Base-by-base conservation (phyloP, 2,329 filamentous ascomycete species). In the Botryosphaeria agaves region DNA sequence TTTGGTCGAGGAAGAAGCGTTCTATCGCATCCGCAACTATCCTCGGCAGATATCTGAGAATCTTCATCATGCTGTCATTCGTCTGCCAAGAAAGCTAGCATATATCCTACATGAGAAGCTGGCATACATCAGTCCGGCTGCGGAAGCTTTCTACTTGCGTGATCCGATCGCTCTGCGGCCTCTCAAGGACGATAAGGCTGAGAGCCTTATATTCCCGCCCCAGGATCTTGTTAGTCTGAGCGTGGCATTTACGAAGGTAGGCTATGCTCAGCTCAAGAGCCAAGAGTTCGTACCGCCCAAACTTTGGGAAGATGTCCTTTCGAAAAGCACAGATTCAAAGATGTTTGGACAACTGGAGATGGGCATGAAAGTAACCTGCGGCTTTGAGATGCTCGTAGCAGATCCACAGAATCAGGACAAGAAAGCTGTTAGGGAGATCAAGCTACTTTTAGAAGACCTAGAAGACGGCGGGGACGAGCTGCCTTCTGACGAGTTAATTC, bases 111-210 rank as follows among this genome's bases (percentile, higher is more conserved):
- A 87, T 42, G 57, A 69, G 26, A 71, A 75, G 14, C 81, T 85
- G 1, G 68, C 74, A 11, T 74, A 79, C 35, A 73, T 95, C 34
- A 76, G 84, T 2, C 73, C 84, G 0, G 84, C 83, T 1, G 70
- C 87, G 3, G 91, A 98, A 52, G 74, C 79, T 1, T 95, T 98
- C 52, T 95, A 95, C 50, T 66, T 93, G 9, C 74, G 89, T 36
- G 85, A 95, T 44, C 76, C 83, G 0, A 64, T 83, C 34, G 66
- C 76, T 1, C 54, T 94, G 26, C 76, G 76, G 32, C 69, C 74
- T 1, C 58, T 93, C 3, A 58, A 74, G 32, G 64, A 65, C 2
- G 58, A 65, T 31, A 61, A 66, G 19, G 51, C 67, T 0, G 55
- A 51, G 1, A 51, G 57, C 0, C 59, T 84, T 2, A 47, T 53